Base-by-base conservation (phyloP, 306 rosid genomes). In the Trichosanthes cucumerina region DNA sequence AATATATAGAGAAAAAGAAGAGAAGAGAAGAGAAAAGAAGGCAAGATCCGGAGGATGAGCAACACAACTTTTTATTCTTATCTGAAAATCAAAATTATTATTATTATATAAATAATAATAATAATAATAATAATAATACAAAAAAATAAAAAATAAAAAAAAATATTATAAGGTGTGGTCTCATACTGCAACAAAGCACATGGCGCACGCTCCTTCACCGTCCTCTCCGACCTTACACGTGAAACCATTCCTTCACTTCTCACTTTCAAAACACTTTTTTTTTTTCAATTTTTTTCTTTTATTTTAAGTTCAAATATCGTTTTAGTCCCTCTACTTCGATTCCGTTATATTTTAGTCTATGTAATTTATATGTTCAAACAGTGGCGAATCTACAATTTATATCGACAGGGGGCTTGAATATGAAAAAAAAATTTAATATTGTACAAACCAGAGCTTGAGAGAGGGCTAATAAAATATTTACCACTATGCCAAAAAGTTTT, bases 11-110 rank as follows among this genome's bases (percentile, higher is more conserved):
- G 57, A 64, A 53, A 34, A 19, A 21, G 19, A 26, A 8, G 5
- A 46, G 57, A 34, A 57, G 77, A 54, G 47, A 77, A 79, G 70
- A 34, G 16, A n/a, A 7, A 82, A 71, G 87, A 73, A 86, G 86
- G 91, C 93, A 87, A 88, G 97, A 91, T 91, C 98, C 97, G 91
- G 85, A 90, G 89, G 93, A 88, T 86, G 93, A 85, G 97, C 85
- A 31, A 82, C 43, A 63, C 69, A 31, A 14, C 69, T 63, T 63
- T 65, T 65, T 65, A 34, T 65, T 65, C 72, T 65, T 65, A 65
- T 65, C 72, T 36, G 0, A 8, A 64, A 65, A 65, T 65, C 15
- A 65, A 34, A 34, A 31, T 15, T 62, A 2, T 60, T 60, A 13
- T 60, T 60, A 13, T 60, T 59, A 66, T 21, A 21, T 23, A 12